Evolutionary conservation across 2,329 filamentous ascomycete genomes (phyloP).

Genomic region (Fusarium sp.): DNA sequence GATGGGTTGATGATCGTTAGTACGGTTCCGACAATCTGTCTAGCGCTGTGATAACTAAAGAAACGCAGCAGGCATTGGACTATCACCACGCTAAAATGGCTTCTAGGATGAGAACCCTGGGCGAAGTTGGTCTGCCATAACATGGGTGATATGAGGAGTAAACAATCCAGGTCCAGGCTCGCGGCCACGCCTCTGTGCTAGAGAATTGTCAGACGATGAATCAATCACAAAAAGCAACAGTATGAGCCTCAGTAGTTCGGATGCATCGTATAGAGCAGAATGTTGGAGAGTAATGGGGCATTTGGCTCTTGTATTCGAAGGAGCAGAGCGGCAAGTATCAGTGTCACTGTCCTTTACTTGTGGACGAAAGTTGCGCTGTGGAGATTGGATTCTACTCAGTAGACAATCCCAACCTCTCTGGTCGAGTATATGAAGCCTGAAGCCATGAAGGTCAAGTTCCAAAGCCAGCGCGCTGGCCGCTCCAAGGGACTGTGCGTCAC

Average conservation of each 20-base stretch:
- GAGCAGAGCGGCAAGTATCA: not conserved
- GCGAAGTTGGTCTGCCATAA: constrained; percentile 18
- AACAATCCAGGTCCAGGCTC: constrained; percentile 6
- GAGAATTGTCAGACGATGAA: not conserved
- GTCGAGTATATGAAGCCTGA: not conserved
- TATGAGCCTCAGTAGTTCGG: not conserved
- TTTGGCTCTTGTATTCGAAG: not conserved
- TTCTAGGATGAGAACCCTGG: constrained; percentile 34
- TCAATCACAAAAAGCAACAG: not conserved
- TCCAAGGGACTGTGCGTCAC: constrained; percentile 30
- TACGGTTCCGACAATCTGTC: constrained; percentile 49
- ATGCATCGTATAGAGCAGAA: not conserved
- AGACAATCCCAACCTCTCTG: not conserved
- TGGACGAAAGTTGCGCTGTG: not conserved
- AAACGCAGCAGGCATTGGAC: constrained; percentile 43
- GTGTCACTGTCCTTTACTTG: not conserved
- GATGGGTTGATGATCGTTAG: constrained; percentile 43
- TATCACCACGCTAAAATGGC: constrained; percentile 46
- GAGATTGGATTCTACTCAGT: not conserved
- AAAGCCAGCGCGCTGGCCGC: constrained; percentile 11
- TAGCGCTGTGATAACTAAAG: constrained; percentile 50
- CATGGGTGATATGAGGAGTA: constrained; percentile 23
- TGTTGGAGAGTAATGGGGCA: not conserved
- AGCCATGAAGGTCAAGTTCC: constrained; percentile 10
- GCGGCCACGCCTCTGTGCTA: not conserved